Percentiles rank a stretch among this genome's conserved stretches.
phyloP scores from a whole-genome alignment of 257 asterid species.

The Solanum ahanhuiri region DNA sequence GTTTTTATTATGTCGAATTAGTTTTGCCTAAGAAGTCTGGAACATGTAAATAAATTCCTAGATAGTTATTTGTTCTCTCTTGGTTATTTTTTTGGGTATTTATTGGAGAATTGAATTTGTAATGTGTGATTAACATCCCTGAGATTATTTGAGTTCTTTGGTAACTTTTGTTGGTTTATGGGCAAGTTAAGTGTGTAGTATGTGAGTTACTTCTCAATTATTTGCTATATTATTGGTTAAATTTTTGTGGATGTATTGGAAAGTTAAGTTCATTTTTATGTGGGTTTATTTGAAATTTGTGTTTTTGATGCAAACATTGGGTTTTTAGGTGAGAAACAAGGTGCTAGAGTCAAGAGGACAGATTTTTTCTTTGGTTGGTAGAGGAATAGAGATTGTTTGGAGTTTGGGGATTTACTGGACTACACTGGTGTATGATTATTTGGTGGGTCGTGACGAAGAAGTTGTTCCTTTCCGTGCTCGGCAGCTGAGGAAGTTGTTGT shows the following conservation, averaged over 20 bases:
- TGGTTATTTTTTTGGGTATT: not conserved
- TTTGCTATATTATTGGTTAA: not conserved
- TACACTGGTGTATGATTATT: conserved; percentile 60
- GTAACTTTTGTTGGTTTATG: not conserved
- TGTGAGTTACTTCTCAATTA: not conserved
- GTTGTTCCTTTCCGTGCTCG: conserved; percentile 98
- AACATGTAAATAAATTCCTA: not conserved
- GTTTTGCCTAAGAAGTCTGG: not conserved
- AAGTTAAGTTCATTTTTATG: not conserved
- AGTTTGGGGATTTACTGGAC: conserved; percentile 93
- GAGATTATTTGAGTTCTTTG: not conserved
- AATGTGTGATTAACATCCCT: not conserved
- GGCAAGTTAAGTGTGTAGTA: not conserved
- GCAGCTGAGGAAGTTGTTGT: conserved; percentile 84
- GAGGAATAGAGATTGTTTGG: conserved; percentile 97
- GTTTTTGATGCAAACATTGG: not conserved
- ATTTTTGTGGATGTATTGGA: not conserved
- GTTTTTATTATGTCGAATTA: not conserved
- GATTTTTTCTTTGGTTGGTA: conserved; percentile 65
- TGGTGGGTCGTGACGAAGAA: conserved; percentile 93
- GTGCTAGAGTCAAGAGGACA: conserved; percentile 91
- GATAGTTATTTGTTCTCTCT: not conserved
- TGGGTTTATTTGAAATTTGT: not conserved
- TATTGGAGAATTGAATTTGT: not conserved
- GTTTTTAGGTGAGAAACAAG: conserved; percentile 64